Base-by-base conservation (phyloP, 495 filamentous ascomycete species). In the Astrocystis sublimbata region DNA sequence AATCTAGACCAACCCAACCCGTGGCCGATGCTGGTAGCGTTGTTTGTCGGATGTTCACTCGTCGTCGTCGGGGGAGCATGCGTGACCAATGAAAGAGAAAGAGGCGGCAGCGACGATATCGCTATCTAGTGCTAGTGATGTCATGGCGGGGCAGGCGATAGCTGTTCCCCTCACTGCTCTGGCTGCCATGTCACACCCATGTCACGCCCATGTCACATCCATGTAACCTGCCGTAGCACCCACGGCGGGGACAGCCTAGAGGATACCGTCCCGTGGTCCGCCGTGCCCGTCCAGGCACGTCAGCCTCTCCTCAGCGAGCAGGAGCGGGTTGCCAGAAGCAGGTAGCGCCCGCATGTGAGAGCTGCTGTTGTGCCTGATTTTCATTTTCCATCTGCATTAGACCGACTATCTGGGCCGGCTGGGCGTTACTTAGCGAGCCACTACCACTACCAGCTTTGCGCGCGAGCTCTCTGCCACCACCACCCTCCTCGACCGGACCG, bases 71-170 rank as follows among this genome's bases (percentile, higher is more conserved):
- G 35, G 15, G 21, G 12, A 35, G 30, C 33, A 21, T 28, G 33
- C 5, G 23, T 30, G 12, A 26, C 35, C 21, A 36, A 55, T 41
- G 52, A 55, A 15, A 55, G 9, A 26, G 7, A 54, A 21, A 13
- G 51, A n/a, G n/a, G n/a, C n/a, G n/a, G n/a, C n/a, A n/a, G n/a
- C n/a, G n/a, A n/a, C n/a, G n/a, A n/a, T n/a, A n/a, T 6, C 26
- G 35, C 23, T 36, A 9, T 1, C 6, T 9, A 33, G 9, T n/a
- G 13, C 2, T 43, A 13, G 10, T 61, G 59, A 61, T 19, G 59
- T 61, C 59, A 61, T 61, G 50, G 59, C 41, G 59, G 49, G 41
- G 59, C 41, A 41, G 36, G 8, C 47, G 56, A 33, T 45, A 57
- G 33, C 17, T 1, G 17, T 40, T 57, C 53, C 38, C 36, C 52